phyloP scores from a whole-genome alignment of 495 filamentous ascomycete species.

The Bryoglossum gracile region DNA sequence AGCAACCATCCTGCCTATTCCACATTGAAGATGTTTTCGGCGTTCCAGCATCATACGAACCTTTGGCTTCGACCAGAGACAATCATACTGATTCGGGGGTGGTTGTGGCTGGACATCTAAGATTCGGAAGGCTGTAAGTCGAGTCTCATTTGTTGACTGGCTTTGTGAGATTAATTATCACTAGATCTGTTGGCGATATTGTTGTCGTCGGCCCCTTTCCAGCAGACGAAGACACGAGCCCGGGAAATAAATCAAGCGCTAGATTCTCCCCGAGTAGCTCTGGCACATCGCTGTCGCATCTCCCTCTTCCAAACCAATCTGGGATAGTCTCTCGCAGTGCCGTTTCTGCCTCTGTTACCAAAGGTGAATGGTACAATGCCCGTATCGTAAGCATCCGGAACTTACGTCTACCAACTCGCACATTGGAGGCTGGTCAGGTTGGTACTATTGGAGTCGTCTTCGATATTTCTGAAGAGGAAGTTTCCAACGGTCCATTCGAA shows the following conservation, averaged over 20 bases:
- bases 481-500: constrained; percentile 14
- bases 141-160: not conserved
- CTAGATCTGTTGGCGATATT: constrained; percentile 60
- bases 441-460: constrained; percentile 81
- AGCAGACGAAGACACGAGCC: constrained; percentile 20
- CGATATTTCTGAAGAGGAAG: constrained; percentile 26
- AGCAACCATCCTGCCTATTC: constrained; percentile 56
- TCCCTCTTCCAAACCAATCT: constrained; percentile 35
- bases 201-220: constrained; percentile 75
- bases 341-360: constrained; percentile 38
- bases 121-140: constrained; percentile 55
- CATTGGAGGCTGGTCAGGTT: constrained; percentile 71
- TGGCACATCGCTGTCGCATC: constrained; percentile 30
- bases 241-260: constrained; percentile 2
- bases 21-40: constrained; percentile 77
- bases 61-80: constrained; percentile 41
- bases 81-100: constrained; percentile 42
- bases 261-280: constrained; percentile 21
- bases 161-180: not conserved
- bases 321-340: constrained; percentile 33
- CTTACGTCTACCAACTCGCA: constrained; percentile 74
- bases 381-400: constrained; percentile 80
- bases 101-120: constrained; percentile 77
- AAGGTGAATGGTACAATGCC: constrained; percentile 66
- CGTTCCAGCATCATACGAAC: constrained; percentile 42